A percentile compares a stretch with the other conserved stretches of the same genome.
These are phyloP conservation scores for Diaporthe helianthi DNA, from an alignment of 2,329 filamentous ascomycete species.

Conservation along the genomic window DNA sequence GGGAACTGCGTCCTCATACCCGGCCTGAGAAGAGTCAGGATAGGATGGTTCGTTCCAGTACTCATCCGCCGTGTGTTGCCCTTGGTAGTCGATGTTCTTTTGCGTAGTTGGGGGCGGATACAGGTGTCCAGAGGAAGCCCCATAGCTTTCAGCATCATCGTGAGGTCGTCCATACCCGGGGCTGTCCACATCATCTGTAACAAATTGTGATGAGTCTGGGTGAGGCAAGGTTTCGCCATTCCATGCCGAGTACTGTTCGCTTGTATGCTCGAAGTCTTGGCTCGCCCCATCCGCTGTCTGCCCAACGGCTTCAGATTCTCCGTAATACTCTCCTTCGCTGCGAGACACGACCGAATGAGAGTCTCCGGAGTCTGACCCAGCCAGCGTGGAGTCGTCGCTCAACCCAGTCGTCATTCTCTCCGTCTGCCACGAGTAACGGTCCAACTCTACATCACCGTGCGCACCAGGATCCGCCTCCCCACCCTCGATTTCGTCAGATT, in stretches of 20 bases:
- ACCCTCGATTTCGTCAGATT: not conserved
- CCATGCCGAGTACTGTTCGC: not conserved
- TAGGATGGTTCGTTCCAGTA: not conserved
- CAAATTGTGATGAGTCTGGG: slow-evolving; percentile 10
- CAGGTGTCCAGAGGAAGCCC: not conserved
- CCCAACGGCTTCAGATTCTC: not conserved
- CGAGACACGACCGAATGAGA: not conserved
- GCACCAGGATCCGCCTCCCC: not conserved
- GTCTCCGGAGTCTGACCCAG: not conserved
- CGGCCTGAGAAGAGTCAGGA: not conserved
- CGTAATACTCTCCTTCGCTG: not conserved
- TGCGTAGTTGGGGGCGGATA: not conserved
- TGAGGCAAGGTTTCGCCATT: not conserved
- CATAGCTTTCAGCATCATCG: not conserved
- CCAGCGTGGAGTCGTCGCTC: slow-evolving; percentile 22
- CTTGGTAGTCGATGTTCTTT: not conserved
- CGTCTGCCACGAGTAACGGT: slow-evolving; percentile 30
- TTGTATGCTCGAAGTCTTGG: not conserved
- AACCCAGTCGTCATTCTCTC: slow-evolving; percentile 22
- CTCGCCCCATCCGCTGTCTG: not conserved
- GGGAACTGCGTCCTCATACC: too few species aligned
- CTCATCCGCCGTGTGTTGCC: not conserved
- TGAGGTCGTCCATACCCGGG: not conserved
- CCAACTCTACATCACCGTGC: not conserved
- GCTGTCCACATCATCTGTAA: slow-evolving; percentile 29